A percentile compares a stretch with the other conserved stretches of the same genome.
These are phyloP conservation scores for Kwoniella mangroviensis DNA, from an alignment of 768 basidiomycete genomes.

Conservation along the genomic window DNA sequence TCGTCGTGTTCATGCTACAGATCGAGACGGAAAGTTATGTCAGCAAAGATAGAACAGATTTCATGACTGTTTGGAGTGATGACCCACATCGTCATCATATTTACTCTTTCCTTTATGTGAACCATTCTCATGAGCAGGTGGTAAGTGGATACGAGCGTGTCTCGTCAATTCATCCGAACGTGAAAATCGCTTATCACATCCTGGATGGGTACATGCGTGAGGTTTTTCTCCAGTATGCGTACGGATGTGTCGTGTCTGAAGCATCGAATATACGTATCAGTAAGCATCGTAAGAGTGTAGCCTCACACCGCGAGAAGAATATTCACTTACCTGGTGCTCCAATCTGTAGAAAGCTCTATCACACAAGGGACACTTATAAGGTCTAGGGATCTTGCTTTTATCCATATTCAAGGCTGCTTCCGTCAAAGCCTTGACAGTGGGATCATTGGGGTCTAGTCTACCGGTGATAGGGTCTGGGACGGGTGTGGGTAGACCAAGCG, in stretches of 20 bases:
- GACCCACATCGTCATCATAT: slow-evolving; percentile 67
- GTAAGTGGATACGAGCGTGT: slow-evolving; percentile 84
- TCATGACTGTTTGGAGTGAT: too few relatives aligned
- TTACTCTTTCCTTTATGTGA: slow-evolving; percentile 54
- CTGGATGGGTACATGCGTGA: slow-evolving; percentile 84
- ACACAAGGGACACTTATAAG: slow-evolving; percentile 97
- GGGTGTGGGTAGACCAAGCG: slow-evolving; percentile 34
- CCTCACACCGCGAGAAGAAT: too few relatives aligned
- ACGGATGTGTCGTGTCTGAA: slow-evolving; percentile 92
- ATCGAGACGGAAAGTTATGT: not conserved
- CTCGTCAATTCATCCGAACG: slow-evolving; percentile 98
- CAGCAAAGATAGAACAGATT: not conserved
- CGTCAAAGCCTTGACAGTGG: slow-evolving; percentile 57
- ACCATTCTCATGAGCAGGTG: slow-evolving; percentile 71
- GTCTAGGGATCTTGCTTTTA: slow-evolving; percentile 67
- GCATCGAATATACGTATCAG: not conserved
- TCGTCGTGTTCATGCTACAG: slow-evolving; percentile 40
- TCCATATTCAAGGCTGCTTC: slow-evolving; percentile 60
- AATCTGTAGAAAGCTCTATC: slow-evolving; percentile 94
- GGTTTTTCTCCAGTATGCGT: slow-evolving; percentile 99
- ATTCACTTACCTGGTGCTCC: slow-evolving; percentile 80
- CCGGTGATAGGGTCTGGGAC: slow-evolving; percentile 57
- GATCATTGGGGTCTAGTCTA: slow-evolving; percentile 58
- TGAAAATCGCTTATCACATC: slow-evolving; percentile 98
- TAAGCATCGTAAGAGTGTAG: not conserved